These are phyloP conservation scores for Tetrastigma voinierianum DNA, from an alignment of 164 flowering plant species.

Conservation along the genomic window DNA sequence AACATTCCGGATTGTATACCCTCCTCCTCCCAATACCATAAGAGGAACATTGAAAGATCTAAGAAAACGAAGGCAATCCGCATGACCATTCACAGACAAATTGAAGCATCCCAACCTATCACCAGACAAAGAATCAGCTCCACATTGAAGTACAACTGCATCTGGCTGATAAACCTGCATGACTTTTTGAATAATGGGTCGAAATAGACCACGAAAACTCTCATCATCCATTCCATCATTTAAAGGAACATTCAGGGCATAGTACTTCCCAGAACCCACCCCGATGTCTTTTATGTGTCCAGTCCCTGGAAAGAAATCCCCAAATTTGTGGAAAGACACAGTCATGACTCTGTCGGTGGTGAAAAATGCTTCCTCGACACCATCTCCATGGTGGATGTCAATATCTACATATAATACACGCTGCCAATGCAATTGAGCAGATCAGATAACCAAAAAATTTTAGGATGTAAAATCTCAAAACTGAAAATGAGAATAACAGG, in stretches of 20 bases:
- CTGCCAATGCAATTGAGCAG: constrained; percentile 31
- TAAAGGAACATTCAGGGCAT: constrained; percentile 86
- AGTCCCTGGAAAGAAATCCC: constrained; percentile 84
- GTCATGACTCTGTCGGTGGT: constrained; percentile 92
- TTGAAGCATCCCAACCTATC: constrained; percentile 93
- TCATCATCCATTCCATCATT: constrained; percentile 90
- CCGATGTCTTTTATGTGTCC: constrained; percentile 82
- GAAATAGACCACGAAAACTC: constrained; percentile 68
- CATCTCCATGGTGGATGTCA: constrained; percentile 91
- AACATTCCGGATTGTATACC: constrained; percentile 88
- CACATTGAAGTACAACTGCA: constrained; percentile 94
- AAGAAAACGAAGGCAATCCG: constrained; percentile 79
- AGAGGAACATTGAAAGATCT: constrained; percentile 89
- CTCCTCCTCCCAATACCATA: constrained; percentile 96
- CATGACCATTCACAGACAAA: constrained; percentile 91
- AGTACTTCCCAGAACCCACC: constrained; percentile 59
- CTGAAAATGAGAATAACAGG: neutral
- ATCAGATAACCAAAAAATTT: neutral
- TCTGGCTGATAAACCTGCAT: constrained; percentile 92
- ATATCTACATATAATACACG: constrained; percentile 86
- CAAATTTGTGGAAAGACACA: constrained; percentile 87
- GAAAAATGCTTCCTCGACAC: constrained; percentile 90
- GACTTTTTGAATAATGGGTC: constrained; percentile 74
- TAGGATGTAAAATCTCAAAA: too few species aligned
- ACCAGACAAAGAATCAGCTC: constrained; percentile 91